Conservation (phyloP, 1,284 basidiomycete species). For the Porodaedalea pini region DNA sequence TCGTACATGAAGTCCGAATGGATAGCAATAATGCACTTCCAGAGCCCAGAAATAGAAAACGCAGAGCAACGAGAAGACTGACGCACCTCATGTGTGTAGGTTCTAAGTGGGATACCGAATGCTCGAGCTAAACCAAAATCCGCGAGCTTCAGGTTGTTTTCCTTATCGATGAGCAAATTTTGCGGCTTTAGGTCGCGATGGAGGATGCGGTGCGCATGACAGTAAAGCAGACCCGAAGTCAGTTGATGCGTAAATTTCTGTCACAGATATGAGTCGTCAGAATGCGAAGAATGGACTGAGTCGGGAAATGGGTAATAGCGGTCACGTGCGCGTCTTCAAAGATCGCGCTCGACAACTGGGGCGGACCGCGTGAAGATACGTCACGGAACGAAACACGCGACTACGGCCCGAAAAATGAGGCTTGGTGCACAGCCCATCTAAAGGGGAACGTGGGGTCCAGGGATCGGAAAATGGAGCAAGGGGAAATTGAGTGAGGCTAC, state of each 20-base stretch:
- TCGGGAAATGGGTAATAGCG: constrained; percentile 9
- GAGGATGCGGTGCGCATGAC: constrained; percentile 93
- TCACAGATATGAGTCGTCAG: not conserved
- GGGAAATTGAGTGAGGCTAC: constrained; percentile 5
- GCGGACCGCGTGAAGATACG: not conserved
- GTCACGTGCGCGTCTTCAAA: constrained; percentile 8
- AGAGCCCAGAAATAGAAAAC: not conserved
- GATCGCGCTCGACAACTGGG: not conserved
- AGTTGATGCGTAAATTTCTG: constrained; percentile 92
- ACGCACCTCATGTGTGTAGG: constrained; percentile 94
- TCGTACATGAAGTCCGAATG: not conserved
- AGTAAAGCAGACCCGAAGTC: constrained; percentile 86
- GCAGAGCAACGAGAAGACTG: not conserved
- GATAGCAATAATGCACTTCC: not conserved
- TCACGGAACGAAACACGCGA: constrained; percentile 2
- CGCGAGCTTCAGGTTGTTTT: constrained; percentile 89
- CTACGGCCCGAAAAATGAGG: constrained; percentile 10
- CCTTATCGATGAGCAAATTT: constrained; percentile 91
- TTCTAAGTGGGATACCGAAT: constrained; percentile 96
- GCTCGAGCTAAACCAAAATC: constrained; percentile 97
- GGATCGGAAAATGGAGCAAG: not conserved
- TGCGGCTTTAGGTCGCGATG: constrained; percentile 98
- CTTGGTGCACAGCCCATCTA: not conserved
- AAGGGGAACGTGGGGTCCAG: not conserved
- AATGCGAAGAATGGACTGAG: not conserved